Conservation (phyloP, 2,329 filamentous ascomycete species). For the Diaporthe citriasiana region DNA sequence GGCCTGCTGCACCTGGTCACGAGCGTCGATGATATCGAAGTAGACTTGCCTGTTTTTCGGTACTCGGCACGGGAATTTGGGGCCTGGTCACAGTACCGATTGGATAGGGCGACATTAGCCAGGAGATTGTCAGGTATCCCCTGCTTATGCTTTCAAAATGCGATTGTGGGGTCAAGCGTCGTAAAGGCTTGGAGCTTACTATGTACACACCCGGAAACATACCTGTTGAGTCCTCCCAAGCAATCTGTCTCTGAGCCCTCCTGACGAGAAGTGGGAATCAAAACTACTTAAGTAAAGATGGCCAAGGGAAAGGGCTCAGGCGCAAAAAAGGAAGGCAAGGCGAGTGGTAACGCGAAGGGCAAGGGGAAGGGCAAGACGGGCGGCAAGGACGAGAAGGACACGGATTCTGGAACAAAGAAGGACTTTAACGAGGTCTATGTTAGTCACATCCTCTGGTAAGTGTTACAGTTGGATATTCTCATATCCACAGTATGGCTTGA, state of each 20-base stretch:
- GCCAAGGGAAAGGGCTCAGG: constrained; percentile 54
- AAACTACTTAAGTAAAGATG: constrained; percentile 46
- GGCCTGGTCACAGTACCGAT: neutral
- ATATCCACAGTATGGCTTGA: neutral
- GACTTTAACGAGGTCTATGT: constrained; percentile 79
- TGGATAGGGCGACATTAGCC: neutral
- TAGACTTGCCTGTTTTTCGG: neutral
- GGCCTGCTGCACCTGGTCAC: too few species aligned
- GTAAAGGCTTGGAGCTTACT: neutral
- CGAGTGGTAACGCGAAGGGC: constrained; percentile 48
- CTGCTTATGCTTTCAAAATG: neutral
- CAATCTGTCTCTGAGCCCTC: neutral
- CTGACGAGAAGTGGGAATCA: neutral
- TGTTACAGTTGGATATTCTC: constrained; percentile 47
- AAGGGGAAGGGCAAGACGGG: constrained; percentile 44
- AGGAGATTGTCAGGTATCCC: neutral
- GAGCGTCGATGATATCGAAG: too few species aligned
- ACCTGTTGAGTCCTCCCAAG: neutral
- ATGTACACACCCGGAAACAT: neutral
- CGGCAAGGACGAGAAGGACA: constrained; percentile 43
- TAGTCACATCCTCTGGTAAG: constrained; percentile 73
- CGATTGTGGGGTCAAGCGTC: constrained; percentile 2
- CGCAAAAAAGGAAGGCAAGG: constrained; percentile 48
- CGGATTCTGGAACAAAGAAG: constrained; percentile 56
- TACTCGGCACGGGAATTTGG: neutral